Conservation (phyloP, 441 rosid species). For the Eutrema salsugineum region DNA sequence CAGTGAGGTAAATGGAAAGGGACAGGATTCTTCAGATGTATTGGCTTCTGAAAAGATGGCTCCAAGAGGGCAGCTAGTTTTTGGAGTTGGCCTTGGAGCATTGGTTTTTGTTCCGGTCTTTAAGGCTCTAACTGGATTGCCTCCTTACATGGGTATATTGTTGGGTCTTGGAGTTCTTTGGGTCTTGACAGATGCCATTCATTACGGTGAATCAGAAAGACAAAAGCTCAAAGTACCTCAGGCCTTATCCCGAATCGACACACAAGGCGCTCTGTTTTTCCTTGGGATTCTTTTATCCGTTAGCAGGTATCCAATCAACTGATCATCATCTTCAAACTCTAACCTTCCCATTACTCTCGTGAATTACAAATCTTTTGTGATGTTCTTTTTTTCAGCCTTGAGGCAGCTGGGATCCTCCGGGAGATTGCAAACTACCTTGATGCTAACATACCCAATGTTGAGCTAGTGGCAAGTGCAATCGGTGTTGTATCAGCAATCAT, state of each 20-base stretch:
- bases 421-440: slow-evolving; percentile 90
- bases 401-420: slow-evolving; percentile 92
- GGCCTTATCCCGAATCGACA: slow-evolving; percentile 91
- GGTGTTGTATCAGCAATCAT: slow-evolving; percentile 87
- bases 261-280: slow-evolving; percentile 89
- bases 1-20: slow-evolving; percentile 92
- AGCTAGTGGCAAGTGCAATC: slow-evolving; percentile 74
- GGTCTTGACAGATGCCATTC: slow-evolving; percentile 97
- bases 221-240: slow-evolving; percentile 92
- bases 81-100: slow-evolving; percentile 82
- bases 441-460: slow-evolving; percentile 66
- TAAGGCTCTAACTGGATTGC: slow-evolving; percentile 90
- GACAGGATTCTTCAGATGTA: slow-evolving; percentile 52
- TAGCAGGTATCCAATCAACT: slow-evolving; percentile 54
- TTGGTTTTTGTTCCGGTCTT: slow-evolving; percentile 90
- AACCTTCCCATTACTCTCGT: neutral
- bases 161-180: slow-evolving; percentile 97
- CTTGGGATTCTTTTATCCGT: slow-evolving; percentile 91
- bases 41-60: slow-evolving; percentile 91
- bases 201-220: slow-evolving; percentile 88
- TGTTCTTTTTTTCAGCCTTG: slow-evolving; percentile 47
- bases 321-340: neutral
- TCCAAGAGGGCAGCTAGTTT: slow-evolving; percentile 87
- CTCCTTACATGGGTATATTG: slow-evolving; percentile 94
- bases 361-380: neutral